phyloP scores from a whole-genome alignment of 23 red algal genomes.

The Cyanidium caldarium region DNA sequence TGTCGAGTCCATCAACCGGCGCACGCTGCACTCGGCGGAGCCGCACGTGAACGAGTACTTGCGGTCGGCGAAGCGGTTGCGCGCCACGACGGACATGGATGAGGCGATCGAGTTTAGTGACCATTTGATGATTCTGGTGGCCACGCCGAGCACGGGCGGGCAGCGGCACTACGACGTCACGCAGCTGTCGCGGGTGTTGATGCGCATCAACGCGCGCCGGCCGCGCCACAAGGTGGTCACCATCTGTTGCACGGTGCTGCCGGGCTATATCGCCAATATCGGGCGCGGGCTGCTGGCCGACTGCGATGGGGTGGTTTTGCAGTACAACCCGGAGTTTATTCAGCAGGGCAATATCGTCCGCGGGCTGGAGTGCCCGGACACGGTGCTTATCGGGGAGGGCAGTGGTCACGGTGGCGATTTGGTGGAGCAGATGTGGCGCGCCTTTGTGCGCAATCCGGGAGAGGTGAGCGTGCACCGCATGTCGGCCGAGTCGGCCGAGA shows the following conservation, averaged over 20 bases:
- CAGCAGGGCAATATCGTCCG: constrained; percentile 21
- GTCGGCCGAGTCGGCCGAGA: constrained; percentile 21
- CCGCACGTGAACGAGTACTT: constrained; percentile 14
- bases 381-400: constrained; percentile 11
- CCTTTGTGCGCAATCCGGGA: neutral
- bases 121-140: constrained; percentile 12
- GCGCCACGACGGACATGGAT: constrained; percentile 11
- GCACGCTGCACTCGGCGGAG: constrained; percentile 1
- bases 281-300: constrained; percentile 7
- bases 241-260: constrained; percentile 22
- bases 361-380: constrained; percentile 17
- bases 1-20: constrained; percentile 8
- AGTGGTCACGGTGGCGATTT: neutral
- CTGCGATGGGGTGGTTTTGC: constrained; percentile 1
- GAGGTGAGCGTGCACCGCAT: constrained; percentile 12
- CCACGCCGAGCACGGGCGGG: constrained; percentile 17
- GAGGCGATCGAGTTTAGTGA: constrained; percentile 18
- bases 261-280: constrained; percentile 22
- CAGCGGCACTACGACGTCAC: constrained; percentile 20
- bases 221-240: constrained; percentile 7
- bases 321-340: constrained; percentile 28
- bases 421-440: constrained; percentile 2
- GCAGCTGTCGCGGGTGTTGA: constrained; percentile 19
- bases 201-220: neutral
- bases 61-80: neutral